These are phyloP conservation scores for Kodamaea nitidulidarum DNA, from an alignment of 805 yeast genomes.

Conservation along the genomic window DNA sequence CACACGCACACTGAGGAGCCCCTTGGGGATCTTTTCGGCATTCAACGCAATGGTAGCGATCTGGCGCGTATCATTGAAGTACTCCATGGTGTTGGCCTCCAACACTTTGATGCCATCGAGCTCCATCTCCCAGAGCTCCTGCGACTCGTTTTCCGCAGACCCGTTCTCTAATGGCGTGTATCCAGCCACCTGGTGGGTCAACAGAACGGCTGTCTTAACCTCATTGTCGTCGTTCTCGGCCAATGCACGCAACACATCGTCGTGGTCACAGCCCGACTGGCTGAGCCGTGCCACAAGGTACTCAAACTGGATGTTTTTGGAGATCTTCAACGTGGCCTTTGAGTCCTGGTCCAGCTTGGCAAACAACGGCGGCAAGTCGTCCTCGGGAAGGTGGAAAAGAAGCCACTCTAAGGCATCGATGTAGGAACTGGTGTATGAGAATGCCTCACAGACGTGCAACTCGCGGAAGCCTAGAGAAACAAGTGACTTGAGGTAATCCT, in stretches of 20 bases:
- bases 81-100: slow-evolving; percentile 45
- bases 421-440: slow-evolving; percentile 49
- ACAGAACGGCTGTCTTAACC: slow-evolving; percentile 44
- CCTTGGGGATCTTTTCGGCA: slow-evolving; percentile 16
- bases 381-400: slow-evolving; percentile 87
- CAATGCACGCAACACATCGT: slow-evolving; percentile 53
- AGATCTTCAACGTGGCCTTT: slow-evolving; percentile 52
- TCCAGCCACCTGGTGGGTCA: slow-evolving; percentile 38
- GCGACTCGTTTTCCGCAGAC: slow-evolving; percentile 22
- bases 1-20: slow-evolving; percentile 21
- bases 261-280: slow-evolving; percentile 68
- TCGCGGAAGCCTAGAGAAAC: slow-evolving; percentile 59
- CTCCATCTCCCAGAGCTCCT: slow-evolving; percentile 69
- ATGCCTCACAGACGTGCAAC: slow-evolving; percentile 68
- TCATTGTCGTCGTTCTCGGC: slow-evolving; percentile 42
- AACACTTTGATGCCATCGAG: slow-evolving; percentile 61
- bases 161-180: not conserved
- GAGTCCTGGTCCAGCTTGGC: slow-evolving; percentile 55
- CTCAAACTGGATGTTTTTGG: slow-evolving; percentile 53
- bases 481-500: slow-evolving; percentile 10
- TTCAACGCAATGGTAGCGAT: slow-evolving; percentile 31
- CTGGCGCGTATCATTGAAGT: slow-evolving; percentile 20
- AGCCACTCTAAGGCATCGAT: slow-evolving; percentile 69
- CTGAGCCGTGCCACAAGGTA: slow-evolving; percentile 53
- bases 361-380: slow-evolving; percentile 74